Percentiles rank a stretch among this genome's conserved stretches.
Evolutionary conservation across 352 stramenopile species (phyloP).

Genomic region (Blastocystis sp.): DNA sequence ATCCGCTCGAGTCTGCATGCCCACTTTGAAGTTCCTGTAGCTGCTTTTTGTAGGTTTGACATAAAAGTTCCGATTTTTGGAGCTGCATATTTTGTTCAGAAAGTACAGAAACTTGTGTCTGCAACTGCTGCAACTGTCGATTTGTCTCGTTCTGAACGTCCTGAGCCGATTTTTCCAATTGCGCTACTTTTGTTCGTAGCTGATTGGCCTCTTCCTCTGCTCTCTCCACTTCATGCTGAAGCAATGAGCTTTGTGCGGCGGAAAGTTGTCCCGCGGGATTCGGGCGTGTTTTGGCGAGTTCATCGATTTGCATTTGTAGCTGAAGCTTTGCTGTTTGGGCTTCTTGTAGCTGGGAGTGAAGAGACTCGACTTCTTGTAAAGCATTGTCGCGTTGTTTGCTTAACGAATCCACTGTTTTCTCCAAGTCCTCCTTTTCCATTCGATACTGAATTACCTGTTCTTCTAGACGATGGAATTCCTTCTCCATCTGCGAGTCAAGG

Average conservation of each 20-base stretch:
- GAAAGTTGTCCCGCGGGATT: not conserved
- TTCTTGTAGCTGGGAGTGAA: not conserved
- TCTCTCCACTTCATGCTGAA: conserved; percentile 9
- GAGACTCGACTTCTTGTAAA: not conserved
- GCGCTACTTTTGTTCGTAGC: not conserved
- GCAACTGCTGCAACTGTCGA: not conserved
- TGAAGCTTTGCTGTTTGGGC: not conserved
- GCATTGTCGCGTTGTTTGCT: not conserved
- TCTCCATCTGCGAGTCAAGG: not conserved
- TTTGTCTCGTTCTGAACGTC: not conserved
- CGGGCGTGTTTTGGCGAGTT: not conserved
- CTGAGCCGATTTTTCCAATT: not conserved
- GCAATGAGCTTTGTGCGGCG: not conserved
- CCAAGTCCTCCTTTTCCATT: not conserved
- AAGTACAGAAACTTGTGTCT: not conserved
- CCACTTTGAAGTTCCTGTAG: not conserved
- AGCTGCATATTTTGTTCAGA: not conserved
- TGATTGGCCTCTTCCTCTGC: not conserved
- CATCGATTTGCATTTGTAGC: not conserved
- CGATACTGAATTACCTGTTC: not conserved
- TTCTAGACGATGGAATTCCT: not conserved
- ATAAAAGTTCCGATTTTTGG: not conserved
- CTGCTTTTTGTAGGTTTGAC: not conserved
- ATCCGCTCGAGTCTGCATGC: not conserved
- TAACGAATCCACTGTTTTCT: not conserved